Base-by-base conservation (phyloP, 2,329 filamentous ascomycete genomes). In the Fusarium pilosicola region DNA sequence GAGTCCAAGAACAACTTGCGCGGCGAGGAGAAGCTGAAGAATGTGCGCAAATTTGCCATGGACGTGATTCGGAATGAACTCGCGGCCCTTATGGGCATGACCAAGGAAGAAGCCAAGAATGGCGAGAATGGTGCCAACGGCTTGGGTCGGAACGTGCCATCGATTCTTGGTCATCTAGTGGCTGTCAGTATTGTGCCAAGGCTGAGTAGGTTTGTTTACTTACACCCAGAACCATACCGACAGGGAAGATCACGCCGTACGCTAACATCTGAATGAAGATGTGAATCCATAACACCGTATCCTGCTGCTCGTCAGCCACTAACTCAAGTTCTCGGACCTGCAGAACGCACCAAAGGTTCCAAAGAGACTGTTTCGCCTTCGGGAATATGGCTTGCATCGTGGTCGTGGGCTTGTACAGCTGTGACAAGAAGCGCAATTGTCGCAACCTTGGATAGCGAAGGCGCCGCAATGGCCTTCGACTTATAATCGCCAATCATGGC, bases 201-300 rank as follows among this genome's bases (percentile, higher is more conserved):
- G 24, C 26, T 46, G 39, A 36, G 32, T 24, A 49, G 24, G 1
- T 51, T 59, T 59, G 56, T 32, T 34, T 54, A 85, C 92, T 78
- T 89, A 96, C 94, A 67, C 96, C 96, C 24, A 98, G 86, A 46
- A 98, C 95, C 96, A 99, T 98, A 77, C 96, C 96, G 22, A 94
- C 88, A 17, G 96, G 96, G 79, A 97, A 98, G 67, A 98, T 89
- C 76, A 99, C 87, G 70, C 96, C 96, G 86, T 97, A 98, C 65
- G 95, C 91, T 66, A 96, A 80, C 81, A 91, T 92, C 87, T 97
- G 95, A 51, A 97, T 83, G 68, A 97, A 88, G 79, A 99, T 98
- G 84, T 99, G 96, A 76, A 92, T 88, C 96, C 96, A 99, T 89
- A 99, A 84, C 78, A 91, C 94, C 46, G 91, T 88, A 82, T 98